Evolutionary conservation across 352 stramenopile genomes (phyloP), one percentile per base, ranked within the genome.

Genomic region (Phytophthora pinifolia): DNA sequence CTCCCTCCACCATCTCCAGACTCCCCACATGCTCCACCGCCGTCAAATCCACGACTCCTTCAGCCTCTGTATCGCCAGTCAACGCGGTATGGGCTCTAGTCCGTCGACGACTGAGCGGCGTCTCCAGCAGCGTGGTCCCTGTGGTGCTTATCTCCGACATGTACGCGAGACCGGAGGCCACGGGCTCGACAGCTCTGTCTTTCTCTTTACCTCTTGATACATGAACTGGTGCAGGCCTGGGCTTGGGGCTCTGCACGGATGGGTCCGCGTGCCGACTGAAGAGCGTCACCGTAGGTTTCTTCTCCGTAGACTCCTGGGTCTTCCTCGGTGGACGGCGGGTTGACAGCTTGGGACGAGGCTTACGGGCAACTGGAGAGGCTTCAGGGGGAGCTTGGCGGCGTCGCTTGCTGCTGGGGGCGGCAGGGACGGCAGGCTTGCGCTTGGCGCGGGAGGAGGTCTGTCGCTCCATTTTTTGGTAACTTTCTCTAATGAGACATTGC

Each of bases 1-100:
- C 65, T n/a, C 80, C 80, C 39, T 91, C 80, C 9, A 91, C 67
- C 6, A 73, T 86, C 57, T 88, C 81, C 0, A 88, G 55, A 1
- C 44, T 41, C 1, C 63, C 62, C 8, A 81, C 65, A 10, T 80
- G 63, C 13, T 47, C 34, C 14, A 83, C 55, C 7, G 57, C 41
- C 10, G 67, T 55, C 25, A 88, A 52, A 43, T 88, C 72, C n/a
- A 87, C 67, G 14, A 82, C 63, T 2, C 51, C 70, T 22, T 79
- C 65, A 4, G 65, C 62, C 18, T 32, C 51, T 20, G 45, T 38
- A 41, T 15, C 37, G 33, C n/a, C 52, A 14, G 41, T 49, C 49
- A 50, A 13, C 22, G n/a, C 4, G 27, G 38, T 22, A 56, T 2
- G 3, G 32, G 25, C 6, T 33, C 39, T 33, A 17, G 13, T 45